Evolutionary conservation across 2,329 filamentous ascomycete genomes (phyloP), one percentile per base, ranked within the genome.

Genomic region (Hypoxylon sp.): DNA sequence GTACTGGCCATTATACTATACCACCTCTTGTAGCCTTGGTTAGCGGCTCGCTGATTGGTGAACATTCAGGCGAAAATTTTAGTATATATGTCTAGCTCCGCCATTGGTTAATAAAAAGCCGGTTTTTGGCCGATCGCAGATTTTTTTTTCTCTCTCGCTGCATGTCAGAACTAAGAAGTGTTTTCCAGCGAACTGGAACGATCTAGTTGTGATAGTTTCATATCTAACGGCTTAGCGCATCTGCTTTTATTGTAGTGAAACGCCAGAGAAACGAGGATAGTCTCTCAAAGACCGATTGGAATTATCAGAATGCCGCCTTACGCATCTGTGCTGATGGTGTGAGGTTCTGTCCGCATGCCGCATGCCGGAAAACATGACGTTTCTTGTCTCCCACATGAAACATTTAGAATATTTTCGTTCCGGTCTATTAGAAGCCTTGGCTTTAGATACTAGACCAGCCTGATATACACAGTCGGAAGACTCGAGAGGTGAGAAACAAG

Each of bases 1-100:
- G 53, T 56, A 56, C 53, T 56, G 41, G 39, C 53, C 53, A 56
- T 47, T 56, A 56, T 56, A 56, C 53, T 56, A 56, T 56, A 56
- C 53, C 53, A 56, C 53, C 53, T 56, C 25, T 27, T 27, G 25
- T 6, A 27, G 25, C 25, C 6, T 23, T 37, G 4, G 16, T 41
- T 21, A 41, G 16, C 37, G 37, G 37, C 37, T 11, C 37, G 37
- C 37, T 41, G 37, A 41, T 41, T 41, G 37, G 37, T 41, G 37
- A 41, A 21, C 21, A 21, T 9, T 5, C 16, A 16, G 21, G 4
- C 5, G 16, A 41, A 21, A 21, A 21, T 41, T 41, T 4, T 11
- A 41, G 3, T 41, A 21, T 21, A 41, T 41, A 41, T 41, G 16
- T 16, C 37, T 41, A 41, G 37, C 1, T 2, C 11, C 37, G 16